Evolutionary conservation across 164 flowering plant species (phyloP).

Genomic region (Cinnamomum micranthum): DNA sequence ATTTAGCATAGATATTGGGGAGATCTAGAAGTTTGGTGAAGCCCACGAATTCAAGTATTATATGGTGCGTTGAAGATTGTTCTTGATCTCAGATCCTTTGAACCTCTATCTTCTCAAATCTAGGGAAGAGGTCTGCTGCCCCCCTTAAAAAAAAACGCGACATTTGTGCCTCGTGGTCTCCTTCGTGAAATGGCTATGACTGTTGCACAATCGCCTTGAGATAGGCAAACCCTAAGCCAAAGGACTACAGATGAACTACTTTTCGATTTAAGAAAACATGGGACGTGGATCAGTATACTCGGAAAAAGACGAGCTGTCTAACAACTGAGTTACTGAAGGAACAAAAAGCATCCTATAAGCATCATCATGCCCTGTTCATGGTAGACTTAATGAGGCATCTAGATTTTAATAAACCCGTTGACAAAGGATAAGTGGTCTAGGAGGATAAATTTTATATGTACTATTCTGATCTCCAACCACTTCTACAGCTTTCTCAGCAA

Average conservation of each 20-base stretch:
- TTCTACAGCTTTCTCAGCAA: constrained; percentile 35
- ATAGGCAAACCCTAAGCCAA: constrained; percentile 12
- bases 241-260: not conserved
- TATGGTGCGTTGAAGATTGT: constrained; percentile 27
- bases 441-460: constrained; percentile 24
- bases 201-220: constrained; percentile 6
- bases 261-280: constrained; percentile 15
- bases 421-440: constrained; percentile 27
- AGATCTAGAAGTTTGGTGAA: constrained; percentile 33
- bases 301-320: constrained; percentile 26
- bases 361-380: constrained; percentile 43
- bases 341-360: constrained; percentile 63
- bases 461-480: constrained; percentile 47
- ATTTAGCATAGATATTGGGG: constrained; percentile 50
- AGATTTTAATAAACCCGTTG: constrained; percentile 36
- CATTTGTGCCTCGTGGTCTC: constrained; percentile 35
- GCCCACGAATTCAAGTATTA: constrained; percentile 25
- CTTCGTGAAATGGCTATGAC: not conserved
- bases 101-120: constrained; percentile 41
- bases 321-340: constrained; percentile 26
- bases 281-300: constrained; percentile 25
- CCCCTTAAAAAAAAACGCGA: constrained; percentile 25
- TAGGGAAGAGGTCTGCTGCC: constrained; percentile 21
- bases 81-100: constrained; percentile 31
- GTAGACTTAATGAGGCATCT: constrained; percentile 23